Percentiles rank a stretch among this genome's conserved stretches.
Conservation (phyloP, 139 green algal genomes). For the Yamagishiella unicocca region DNA sequence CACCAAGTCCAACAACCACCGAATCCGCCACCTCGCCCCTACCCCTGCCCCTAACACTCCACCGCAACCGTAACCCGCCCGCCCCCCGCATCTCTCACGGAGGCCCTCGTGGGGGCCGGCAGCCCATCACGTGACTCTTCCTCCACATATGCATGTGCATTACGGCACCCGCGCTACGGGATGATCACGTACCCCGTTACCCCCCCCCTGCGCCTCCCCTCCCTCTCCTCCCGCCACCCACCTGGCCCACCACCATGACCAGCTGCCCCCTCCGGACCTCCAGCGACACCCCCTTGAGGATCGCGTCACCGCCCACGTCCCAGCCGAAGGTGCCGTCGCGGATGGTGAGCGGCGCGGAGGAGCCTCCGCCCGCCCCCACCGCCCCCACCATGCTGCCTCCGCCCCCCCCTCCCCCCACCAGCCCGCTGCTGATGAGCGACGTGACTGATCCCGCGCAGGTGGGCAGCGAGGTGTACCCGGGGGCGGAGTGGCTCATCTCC, state of each 20-base stretch:
- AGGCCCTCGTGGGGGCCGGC: too few relatives aligned
- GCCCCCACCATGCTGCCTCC: not conserved
- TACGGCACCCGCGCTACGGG: too few relatives aligned
- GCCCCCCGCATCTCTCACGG: too few relatives aligned
- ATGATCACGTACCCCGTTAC: not conserved
- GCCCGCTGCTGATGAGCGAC: not conserved
- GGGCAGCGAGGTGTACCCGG: slow-evolving; percentile 27
- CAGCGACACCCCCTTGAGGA: slow-evolving; percentile 45
- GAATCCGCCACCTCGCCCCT: too few relatives aligned
- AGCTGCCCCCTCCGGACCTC: slow-evolving; percentile 58
- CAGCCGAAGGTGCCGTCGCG: slow-evolving; percentile 50
- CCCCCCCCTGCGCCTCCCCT: not conserved
- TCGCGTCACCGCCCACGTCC: not conserved
- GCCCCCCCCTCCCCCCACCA: not conserved
- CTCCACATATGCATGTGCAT: too few relatives aligned
- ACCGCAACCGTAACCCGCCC: too few relatives aligned
- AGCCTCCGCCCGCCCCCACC: slow-evolving; percentile 15
- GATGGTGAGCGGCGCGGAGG: slow-evolving; percentile 49
- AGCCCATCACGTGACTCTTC: too few relatives aligned
- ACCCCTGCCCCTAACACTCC: too few relatives aligned
- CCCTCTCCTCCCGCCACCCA: not conserved
- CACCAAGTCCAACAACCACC: too few relatives aligned
- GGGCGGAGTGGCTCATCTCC: slow-evolving; percentile 65
- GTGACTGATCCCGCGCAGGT: not conserved
- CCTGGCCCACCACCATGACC: slow-evolving; percentile 72